Evolutionary conservation across 176 grass and related monocot genomes (phyloP), one percentile per base, ranked within the genome.

Genomic region (Ensete ventricosum): DNA sequence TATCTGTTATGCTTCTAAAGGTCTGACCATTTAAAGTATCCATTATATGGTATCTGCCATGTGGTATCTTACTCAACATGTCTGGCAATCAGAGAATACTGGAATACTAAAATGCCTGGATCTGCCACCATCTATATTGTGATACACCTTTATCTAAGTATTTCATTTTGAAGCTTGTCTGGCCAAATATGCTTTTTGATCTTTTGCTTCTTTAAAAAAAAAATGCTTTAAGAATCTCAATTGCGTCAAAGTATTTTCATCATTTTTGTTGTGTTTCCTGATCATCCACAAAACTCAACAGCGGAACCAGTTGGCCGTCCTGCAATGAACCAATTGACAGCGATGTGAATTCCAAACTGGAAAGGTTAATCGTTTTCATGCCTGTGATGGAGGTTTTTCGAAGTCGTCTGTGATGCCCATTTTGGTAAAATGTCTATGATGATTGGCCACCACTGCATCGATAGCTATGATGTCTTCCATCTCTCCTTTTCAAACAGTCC

Each of bases 281-380:
- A 82, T 96, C 86, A 73, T 84, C 71, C 1, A 89, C 92, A 55
- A 89, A 89, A 80, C 91, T 96, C 64, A 86, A 89, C 69, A 96
- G 88, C 50, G 92, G 92, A 59, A 96, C 92, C 27, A 86, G 88
- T 34, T 96, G 92, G 88, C 92, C 88, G 1, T 91, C 92, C 22
- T 96, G 91, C 68, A 88, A 91, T 57, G 76, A 91, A 68, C 83
- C 86, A 14, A 81, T 96, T 57, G 81, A 85, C 1, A 63, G 84
- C 49, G 88, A 88, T 82, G 88, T 91, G 9, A 91, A 96, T 74
- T 73, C 53, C 69, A 87, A 96, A 75, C 64, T 91, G 62, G 92
- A 96, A 68, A 86, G 82, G 88, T 90, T 85, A 0, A 90, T 94
- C 65, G 77, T 94, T 65, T 94, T 90, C 85, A 90, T 94, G 91